Percentiles rank a stretch among this genome's conserved stretches.
These are phyloP conservation scores for Colletotrichum costaricense DNA, from an alignment of 2,329 filamentous ascomycete genomes.

Conservation along the genomic window DNA sequence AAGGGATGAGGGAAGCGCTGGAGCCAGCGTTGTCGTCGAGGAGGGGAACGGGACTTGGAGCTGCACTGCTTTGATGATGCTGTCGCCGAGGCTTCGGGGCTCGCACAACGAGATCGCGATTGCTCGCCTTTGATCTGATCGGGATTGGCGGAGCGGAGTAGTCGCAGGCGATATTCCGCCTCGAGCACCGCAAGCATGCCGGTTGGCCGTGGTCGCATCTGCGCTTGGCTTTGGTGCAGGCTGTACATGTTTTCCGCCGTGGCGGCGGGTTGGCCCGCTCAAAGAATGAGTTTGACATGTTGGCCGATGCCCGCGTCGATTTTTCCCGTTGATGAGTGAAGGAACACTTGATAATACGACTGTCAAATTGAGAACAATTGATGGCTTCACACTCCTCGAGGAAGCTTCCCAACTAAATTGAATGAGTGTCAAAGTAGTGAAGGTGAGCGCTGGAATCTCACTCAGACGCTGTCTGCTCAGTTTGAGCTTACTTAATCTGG, in stretches of 20 bases:
- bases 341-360: neutral
- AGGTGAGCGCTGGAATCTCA: neutral
- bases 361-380: no score
- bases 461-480: neutral
- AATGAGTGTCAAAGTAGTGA: neutral
- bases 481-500: conserved; percentile 23
- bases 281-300: conserved; percentile 36
- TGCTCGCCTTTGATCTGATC: neutral
- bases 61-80: neutral
- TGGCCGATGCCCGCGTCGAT: neutral
- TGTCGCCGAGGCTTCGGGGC: neutral
- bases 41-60: neutral
- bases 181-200: conserved; percentile 62
- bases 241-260: conserved; percentile 66
- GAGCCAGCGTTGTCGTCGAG: neutral
- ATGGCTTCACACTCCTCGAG: no score
- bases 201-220: conserved; percentile 65
- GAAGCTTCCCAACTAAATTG: neutral
- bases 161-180: conserved; percentile 58
- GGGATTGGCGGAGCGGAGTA: conserved; percentile 48
- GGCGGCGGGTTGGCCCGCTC: conserved; percentile 58
- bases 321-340: neutral
- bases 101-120: neutral
- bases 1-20: neutral
- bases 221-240: conserved; percentile 68